phyloP scores from a whole-genome alignment of 495 filamentous ascomycete genomes.

The Rhizodiscina lignyota region DNA sequence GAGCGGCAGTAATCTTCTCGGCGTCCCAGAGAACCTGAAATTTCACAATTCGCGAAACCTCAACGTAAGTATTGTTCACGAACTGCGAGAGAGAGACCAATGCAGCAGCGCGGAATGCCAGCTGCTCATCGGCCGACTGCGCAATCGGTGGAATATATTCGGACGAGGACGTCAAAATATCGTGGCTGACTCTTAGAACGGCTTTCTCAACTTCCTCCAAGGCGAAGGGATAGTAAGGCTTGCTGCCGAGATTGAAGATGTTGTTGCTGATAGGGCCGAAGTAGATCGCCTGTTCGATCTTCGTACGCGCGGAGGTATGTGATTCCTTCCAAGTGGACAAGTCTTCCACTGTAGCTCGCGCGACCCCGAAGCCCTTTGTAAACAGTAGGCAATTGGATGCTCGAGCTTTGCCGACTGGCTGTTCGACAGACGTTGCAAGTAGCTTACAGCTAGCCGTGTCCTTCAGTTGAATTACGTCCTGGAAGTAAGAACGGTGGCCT shows the following conservation, averaged over 20 bases:
- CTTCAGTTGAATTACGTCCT: constrained; percentile 74
- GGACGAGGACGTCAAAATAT: constrained; percentile 61
- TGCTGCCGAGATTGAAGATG: constrained; percentile 58
- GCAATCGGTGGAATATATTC: constrained; percentile 52
- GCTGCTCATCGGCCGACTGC: constrained; percentile 64
- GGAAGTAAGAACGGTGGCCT: constrained; percentile 42
- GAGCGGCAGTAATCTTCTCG: constrained; percentile 78
- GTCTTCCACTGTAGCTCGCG: constrained; percentile 44
- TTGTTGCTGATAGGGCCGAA: constrained; percentile 68
- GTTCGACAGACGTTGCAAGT: constrained; percentile 29
- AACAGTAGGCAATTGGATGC: constrained; percentile 51
- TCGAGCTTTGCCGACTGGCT: constrained; percentile 11
- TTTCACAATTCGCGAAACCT: constrained; percentile 41
- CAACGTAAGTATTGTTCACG: constrained; percentile 36
- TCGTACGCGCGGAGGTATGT: constrained; percentile 55
- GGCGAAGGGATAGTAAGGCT: constrained; percentile 43
- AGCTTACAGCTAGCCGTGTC: constrained; percentile 36
- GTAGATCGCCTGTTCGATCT: constrained; percentile 88
- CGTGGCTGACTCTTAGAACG: constrained; percentile 60
- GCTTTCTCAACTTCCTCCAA: constrained; percentile 57
- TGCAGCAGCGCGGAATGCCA: constrained; percentile 50
- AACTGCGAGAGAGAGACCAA: constrained; percentile 54
- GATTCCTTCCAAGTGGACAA: constrained; percentile 26
- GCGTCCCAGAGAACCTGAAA: constrained; percentile 83
- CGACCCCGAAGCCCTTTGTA: constrained; percentile 61